These are phyloP conservation scores for Russula dissimulans DNA, from an alignment of 768 basidiomycete species.

Conservation along the genomic window DNA sequence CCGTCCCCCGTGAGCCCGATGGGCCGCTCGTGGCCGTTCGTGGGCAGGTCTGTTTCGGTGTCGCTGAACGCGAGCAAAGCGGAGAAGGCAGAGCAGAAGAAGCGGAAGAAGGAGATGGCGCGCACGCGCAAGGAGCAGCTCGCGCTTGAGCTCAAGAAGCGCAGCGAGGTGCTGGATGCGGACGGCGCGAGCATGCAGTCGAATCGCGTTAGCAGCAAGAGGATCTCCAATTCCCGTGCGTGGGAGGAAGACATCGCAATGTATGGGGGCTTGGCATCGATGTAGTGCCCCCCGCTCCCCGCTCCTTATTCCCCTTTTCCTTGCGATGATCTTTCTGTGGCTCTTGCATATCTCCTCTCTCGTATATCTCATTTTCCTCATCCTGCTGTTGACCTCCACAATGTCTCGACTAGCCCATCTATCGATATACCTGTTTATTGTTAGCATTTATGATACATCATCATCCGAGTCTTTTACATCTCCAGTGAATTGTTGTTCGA, in stretches of 20 bases:
- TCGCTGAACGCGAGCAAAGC: slow-evolving; percentile 3
- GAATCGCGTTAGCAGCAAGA: neutral
- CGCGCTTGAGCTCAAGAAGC: slow-evolving; percentile 37
- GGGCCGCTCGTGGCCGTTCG: neutral
- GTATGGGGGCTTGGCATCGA: slow-evolving; percentile 16
- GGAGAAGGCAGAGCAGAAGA: slow-evolving; percentile 32
- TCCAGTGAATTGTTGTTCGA: neutral
- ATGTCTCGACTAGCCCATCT: neutral
- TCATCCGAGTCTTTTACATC: neutral
- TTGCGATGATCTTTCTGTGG: neutral
- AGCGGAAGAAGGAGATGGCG: slow-evolving; percentile 34
- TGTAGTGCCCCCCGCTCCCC: neutral
- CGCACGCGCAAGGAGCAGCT: slow-evolving; percentile 34
- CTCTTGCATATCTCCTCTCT: neutral
- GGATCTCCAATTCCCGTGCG: neutral
- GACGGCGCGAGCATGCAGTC: slow-evolving; percentile 1
- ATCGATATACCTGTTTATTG: neutral
- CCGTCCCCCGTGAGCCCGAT: neutral
- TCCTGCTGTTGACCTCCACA: no score
- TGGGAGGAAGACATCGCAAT: slow-evolving; percentile 20
- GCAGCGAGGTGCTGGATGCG: slow-evolving; percentile 22
- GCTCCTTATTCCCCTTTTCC: neutral
- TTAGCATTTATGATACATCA: no score
- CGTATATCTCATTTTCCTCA: no score
- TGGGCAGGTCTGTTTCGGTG: neutral